These are phyloP conservation scores for Mortierella hygrophila DNA, from an alignment of 192 early-diverging fungal genomes.

Conservation along the genomic window DNA sequence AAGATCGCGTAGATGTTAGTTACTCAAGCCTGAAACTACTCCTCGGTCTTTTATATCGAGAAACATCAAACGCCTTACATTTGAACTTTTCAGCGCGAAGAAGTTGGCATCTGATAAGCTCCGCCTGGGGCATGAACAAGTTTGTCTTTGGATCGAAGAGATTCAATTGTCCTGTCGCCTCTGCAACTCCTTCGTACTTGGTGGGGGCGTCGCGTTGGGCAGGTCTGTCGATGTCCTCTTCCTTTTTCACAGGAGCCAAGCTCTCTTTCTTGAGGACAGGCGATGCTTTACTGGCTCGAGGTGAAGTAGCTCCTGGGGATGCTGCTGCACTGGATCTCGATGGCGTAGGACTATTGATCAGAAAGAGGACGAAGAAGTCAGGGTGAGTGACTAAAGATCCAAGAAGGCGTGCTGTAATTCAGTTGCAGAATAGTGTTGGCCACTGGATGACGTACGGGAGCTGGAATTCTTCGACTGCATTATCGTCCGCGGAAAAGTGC, in stretches of 20 bases:
- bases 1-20: neutral
- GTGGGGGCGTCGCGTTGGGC: conserved; percentile 41
- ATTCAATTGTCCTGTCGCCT: conserved; percentile 70
- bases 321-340: neutral
- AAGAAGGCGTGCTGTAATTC: neutral
- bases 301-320: conserved; percentile 19
- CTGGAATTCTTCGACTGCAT: conserved; percentile 65
- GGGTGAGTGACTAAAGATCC: neutral
- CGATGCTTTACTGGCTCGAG: neutral
- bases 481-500: conserved; percentile 64
- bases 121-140: conserved; percentile 69
- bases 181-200: conserved; percentile 61
- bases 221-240: conserved; percentile 41
- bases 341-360: neutral
- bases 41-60: neutral
- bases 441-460: conserved; percentile 37
- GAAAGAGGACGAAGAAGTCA: neutral
- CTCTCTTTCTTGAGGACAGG: conserved; percentile 25
- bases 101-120: conserved; percentile 34
- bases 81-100: conserved; percentile 27
- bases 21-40: neutral
- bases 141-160: conserved; percentile 70
- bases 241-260: conserved; percentile 1
- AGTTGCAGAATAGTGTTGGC: neutral
- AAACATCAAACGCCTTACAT: conserved; percentile 6